Percentiles rank a stretch among this genome's conserved stretches.
Conservation (phyloP, 2,329 filamentous ascomycete species). For the Cytospora schulzeri region DNA sequence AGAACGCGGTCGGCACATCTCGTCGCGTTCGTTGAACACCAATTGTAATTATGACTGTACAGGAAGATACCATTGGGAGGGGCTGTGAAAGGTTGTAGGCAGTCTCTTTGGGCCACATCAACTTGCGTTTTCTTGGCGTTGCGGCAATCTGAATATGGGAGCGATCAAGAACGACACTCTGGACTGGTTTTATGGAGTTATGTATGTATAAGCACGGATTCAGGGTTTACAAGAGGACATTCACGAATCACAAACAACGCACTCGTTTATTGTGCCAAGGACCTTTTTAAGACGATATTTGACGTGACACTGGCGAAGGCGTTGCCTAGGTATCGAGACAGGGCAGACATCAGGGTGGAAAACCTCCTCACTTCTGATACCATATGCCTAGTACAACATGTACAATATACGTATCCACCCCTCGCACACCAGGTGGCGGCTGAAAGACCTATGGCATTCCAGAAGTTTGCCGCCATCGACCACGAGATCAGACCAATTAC, state of each 20-base stretch:
- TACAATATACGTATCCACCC: too few relatives aligned
- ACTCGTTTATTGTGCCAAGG: background rate
- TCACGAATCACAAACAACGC: background rate
- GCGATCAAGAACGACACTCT: slow-evolving; percentile 20
- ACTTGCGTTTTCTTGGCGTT: slow-evolving; percentile 22
- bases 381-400: too few relatives aligned
- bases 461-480: background rate
- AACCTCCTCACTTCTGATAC: background rate
- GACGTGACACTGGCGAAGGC: background rate
- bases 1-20: background rate
- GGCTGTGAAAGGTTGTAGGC: background rate
- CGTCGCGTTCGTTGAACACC: background rate
- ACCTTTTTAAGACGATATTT: background rate
- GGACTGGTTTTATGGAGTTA: background rate
- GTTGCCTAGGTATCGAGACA: background rate
- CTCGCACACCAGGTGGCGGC: too few relatives aligned
- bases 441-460: background rate
- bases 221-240: background rate
- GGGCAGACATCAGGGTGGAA: background rate
- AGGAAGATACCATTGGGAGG: slow-evolving; percentile 17
- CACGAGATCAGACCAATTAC: background rate
- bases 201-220: background rate
- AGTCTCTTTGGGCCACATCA: background rate
- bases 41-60: background rate
- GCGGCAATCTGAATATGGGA: slow-evolving; percentile 19